These are phyloP conservation scores for Colletotrichum neosansevieriae DNA, from an alignment of 2,329 filamentous ascomycete genomes.

Conservation along the genomic window DNA sequence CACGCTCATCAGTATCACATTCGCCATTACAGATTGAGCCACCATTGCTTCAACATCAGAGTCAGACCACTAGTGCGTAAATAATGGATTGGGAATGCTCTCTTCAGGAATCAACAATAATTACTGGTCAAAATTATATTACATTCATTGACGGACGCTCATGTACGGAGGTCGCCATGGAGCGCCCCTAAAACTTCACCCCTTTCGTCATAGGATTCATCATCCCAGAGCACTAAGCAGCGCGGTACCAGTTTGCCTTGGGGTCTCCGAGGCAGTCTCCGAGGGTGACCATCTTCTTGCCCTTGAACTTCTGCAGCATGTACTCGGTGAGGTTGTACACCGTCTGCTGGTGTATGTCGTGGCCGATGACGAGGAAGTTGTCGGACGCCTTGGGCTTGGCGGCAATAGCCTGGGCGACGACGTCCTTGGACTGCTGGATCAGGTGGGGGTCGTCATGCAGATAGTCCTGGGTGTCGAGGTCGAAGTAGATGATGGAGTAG, in stretches of 20 bases:
- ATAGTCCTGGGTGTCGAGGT: slow-evolving; percentile 53
- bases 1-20: too few species aligned
- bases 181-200: background rate
- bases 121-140: too few species aligned
- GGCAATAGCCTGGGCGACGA: slow-evolving; percentile 50
- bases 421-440: slow-evolving; percentile 52
- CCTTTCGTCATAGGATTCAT: background rate
- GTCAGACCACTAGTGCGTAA: too few species aligned
- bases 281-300: slow-evolving; percentile 59
- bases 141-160: too few species aligned
- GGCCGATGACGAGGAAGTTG: slow-evolving; percentile 47
- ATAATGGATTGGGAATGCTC: too few species aligned
- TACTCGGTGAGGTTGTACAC: slow-evolving; percentile 54
- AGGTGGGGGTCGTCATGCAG: slow-evolving; percentile 46
- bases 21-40: too few species aligned
- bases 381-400: slow-evolving; percentile 45
- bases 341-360: slow-evolving; percentile 57
- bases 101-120: too few species aligned
- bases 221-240: background rate
- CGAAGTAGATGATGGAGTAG: slow-evolving; percentile 52
- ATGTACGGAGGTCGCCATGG: too few species aligned
- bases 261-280: slow-evolving; percentile 64
- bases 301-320: slow-evolving; percentile 51
- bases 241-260: slow-evolving; percentile 60
- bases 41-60: too few species aligned